Evolutionary conservation across 768 basidiomycete genomes (phyloP).

Genomic region (Hydnomerulius pinastri): DNA sequence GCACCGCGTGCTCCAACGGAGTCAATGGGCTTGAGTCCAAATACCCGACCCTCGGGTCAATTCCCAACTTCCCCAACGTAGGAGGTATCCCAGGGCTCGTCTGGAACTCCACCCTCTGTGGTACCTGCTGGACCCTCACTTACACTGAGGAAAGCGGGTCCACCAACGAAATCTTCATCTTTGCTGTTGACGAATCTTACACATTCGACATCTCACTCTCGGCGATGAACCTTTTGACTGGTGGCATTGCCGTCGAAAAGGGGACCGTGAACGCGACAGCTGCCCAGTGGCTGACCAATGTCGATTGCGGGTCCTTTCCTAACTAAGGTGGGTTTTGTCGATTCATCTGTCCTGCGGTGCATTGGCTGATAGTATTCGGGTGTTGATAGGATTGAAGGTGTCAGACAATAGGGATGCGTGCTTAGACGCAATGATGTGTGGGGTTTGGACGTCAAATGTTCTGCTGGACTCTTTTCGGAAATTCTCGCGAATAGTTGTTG

Average conservation of each 20-base stretch:
- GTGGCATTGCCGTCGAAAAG: constrained; percentile 42
- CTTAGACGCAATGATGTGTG: too few relatives aligned
- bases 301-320: too few relatives aligned
- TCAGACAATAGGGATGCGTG: too few relatives aligned
- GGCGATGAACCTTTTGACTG: constrained; percentile 39
- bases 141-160: constrained; percentile 38
- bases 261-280: constrained; percentile 50
- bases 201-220: constrained; percentile 40
- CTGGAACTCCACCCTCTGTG: constrained; percentile 55
- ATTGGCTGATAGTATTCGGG: too few relatives aligned
- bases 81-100: constrained; percentile 24
- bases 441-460: too few relatives aligned
- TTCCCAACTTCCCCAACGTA: constrained; percentile 36
- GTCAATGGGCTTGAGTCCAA: constrained; percentile 32
- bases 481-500: too few relatives aligned
- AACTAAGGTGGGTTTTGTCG: too few relatives aligned
- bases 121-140: constrained; percentile 60
- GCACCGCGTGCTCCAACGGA: constrained; percentile 38
- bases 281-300: too few relatives aligned
- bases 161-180: constrained; percentile 43
- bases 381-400: too few relatives aligned
- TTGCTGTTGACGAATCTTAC: constrained; percentile 52
- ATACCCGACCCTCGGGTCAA: constrained; percentile 33
- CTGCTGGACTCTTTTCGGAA: too few relatives aligned
- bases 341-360: too few relatives aligned